Conservation (phyloP, 1,284 basidiomycete genomes). For the Schizophyllum amplum region DNA sequence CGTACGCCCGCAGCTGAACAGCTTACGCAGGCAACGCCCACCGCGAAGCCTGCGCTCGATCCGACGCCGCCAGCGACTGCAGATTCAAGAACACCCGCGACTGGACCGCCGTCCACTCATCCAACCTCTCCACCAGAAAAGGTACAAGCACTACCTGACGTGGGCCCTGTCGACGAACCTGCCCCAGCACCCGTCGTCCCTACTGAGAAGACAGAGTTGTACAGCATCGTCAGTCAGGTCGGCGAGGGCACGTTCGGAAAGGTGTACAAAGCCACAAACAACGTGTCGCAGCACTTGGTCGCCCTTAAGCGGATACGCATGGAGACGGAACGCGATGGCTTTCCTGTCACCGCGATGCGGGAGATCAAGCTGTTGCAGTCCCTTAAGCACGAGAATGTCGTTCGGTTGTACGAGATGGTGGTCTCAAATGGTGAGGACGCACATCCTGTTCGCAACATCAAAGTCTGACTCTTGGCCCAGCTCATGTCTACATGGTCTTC, state of each 20-base stretch:
- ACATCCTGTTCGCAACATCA: slow-evolving; percentile 9
- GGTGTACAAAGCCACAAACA: slow-evolving; percentile 95
- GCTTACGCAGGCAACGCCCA: background rate
- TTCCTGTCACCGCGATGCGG: slow-evolving; percentile 97
- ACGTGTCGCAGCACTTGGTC: slow-evolving; percentile 66
- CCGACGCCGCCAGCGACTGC: background rate
- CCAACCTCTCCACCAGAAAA: slow-evolving; percentile 2
- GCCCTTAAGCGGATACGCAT: slow-evolving; percentile 97
- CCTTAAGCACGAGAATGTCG: slow-evolving; percentile 83
- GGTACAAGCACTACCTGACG: background rate
- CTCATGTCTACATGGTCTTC: slow-evolving; percentile 97
- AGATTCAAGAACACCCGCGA: background rate
- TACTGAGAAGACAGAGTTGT: slow-evolving; percentile 48
- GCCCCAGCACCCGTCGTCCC: background rate
- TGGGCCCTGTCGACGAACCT: background rate
- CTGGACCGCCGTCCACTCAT: slow-evolving; percentile 6
- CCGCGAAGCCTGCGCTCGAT: background rate
- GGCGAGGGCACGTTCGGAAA: slow-evolving; percentile 99
- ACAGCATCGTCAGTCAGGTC: slow-evolving; percentile 88
- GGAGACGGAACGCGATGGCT: slow-evolving; percentile 96
- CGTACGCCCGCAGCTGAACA: slow-evolving; percentile 6
- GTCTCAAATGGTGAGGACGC: slow-evolving; percentile 76
- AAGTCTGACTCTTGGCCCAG: slow-evolving; percentile 33
- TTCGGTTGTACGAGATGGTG: slow-evolving; percentile 95
- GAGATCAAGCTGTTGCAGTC: slow-evolving; percentile 98